Percentiles rank a stretch among this genome's conserved stretches.
Conservation (phyloP, 768 basidiomycete species). For the Tulasnella calospora region DNA sequence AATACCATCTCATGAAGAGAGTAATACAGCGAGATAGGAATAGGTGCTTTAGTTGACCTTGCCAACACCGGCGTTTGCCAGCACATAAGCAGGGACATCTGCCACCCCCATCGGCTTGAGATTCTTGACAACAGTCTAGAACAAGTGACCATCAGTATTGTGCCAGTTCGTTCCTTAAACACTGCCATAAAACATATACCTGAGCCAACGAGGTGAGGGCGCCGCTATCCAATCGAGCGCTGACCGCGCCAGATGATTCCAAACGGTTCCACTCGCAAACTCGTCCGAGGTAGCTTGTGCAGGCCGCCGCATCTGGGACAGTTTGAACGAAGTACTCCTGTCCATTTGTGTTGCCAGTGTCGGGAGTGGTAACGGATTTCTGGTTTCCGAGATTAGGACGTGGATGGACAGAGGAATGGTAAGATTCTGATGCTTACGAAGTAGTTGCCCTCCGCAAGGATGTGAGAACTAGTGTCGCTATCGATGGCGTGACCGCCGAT, state of each 20-base stretch:
- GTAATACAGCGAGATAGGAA: not conserved
- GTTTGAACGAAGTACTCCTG: not conserved
- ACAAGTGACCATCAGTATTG: not conserved
- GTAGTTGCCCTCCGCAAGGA: not conserved
- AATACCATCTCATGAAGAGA: no score
- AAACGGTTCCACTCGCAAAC: conserved; percentile 1
- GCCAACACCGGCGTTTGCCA: not conserved
- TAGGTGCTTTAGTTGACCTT: not conserved
- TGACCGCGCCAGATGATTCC: not conserved
- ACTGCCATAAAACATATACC: not conserved
- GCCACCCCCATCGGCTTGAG: not conserved
- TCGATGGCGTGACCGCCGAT: not conserved
- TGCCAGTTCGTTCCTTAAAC: not conserved
- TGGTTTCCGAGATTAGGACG: not conserved
- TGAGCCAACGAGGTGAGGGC: not conserved
- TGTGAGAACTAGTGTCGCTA: not conserved
- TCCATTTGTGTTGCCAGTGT: not conserved
- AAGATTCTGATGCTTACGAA: not conserved
- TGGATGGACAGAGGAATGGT: not conserved
- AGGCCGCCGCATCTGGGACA: not conserved
- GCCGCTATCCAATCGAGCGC: not conserved
- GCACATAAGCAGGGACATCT: not conserved
- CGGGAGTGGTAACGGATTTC: not conserved
- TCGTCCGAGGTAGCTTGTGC: not conserved
- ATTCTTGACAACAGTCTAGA: not conserved